Evolutionary conservation across 352 stramenopile species (phyloP).

Genomic region (Globisporangium rhizosaccharum): DNA sequence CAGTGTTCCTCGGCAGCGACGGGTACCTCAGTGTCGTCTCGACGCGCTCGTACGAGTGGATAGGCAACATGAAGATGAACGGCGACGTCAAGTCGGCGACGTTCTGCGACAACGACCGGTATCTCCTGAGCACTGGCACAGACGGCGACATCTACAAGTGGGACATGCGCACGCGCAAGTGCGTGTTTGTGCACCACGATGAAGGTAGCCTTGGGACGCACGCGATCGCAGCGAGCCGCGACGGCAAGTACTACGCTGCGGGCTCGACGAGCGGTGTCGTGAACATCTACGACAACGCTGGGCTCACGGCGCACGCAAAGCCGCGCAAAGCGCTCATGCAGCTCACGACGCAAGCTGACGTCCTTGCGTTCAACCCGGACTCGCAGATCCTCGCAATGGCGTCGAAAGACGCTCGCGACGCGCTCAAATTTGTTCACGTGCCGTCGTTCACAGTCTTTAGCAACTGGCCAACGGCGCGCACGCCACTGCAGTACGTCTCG

Average conservation of each 20-base stretch:
- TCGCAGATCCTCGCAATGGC: constrained; percentile 94
- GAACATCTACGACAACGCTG: constrained; percentile 93
- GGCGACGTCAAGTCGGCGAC: constrained; percentile 82
- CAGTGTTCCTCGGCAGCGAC: constrained; percentile 94
- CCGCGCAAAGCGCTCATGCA: constrained; percentile 96
- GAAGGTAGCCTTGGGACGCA: constrained; percentile 86
- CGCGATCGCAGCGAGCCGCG: constrained; percentile 57
- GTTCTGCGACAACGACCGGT: constrained; percentile 91
- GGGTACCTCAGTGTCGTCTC: constrained; percentile 94
- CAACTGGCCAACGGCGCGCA: constrained; percentile 97
- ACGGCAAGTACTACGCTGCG: constrained; percentile 84
- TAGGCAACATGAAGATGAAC: constrained; percentile 96
- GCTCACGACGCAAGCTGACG: constrained; percentile 89
- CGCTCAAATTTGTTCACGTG: constrained; percentile 95
- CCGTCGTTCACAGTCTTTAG: constrained; percentile 93
- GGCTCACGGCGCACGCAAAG: constrained; percentile 37
- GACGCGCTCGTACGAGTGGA: constrained; percentile 89
- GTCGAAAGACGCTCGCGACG: constrained; percentile 88
- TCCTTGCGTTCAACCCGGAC: constrained; percentile 90
- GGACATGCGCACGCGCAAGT: constrained; percentile 87
- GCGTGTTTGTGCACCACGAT: constrained; percentile 74
- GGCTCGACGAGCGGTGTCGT: constrained; percentile 96
- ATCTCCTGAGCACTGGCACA: constrained; percentile 91
- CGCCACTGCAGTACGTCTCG: constrained; percentile 96
- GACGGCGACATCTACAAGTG: constrained; percentile 97